Conservation (phyloP, 2,329 filamentous ascomycete species). For the Talaromyces atroroseus region DNA sequence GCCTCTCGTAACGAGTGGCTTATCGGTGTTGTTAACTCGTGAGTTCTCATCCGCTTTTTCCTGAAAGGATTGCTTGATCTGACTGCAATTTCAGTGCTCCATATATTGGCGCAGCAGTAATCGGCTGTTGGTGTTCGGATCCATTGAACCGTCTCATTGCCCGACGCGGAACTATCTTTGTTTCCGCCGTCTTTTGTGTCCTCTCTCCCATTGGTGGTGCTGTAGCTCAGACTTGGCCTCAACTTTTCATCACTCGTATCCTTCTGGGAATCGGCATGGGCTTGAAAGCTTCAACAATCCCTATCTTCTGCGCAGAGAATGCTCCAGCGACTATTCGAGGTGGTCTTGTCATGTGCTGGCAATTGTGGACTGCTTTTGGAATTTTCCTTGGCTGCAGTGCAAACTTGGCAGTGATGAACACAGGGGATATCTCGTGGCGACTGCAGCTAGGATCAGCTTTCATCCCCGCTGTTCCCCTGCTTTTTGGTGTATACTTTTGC, state of each 20-base stretch:
- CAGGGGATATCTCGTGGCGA: slow-evolving; percentile 57
- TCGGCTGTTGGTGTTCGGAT: slow-evolving; percentile 64
- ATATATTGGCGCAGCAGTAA: slow-evolving; percentile 48
- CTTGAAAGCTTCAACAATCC: slow-evolving; percentile 53
- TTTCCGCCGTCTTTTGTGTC: slow-evolving; percentile 59
- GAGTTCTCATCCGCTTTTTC: slow-evolving; percentile 32
- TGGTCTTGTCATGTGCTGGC: slow-evolving; percentile 53
- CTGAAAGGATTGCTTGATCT: background rate
- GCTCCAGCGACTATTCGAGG: slow-evolving; percentile 52
- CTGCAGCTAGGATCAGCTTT: slow-evolving; percentile 61
- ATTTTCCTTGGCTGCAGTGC: slow-evolving; percentile 63
- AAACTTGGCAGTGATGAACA: slow-evolving; percentile 59
- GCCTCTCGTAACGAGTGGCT: slow-evolving; percentile 50
- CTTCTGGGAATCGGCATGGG: slow-evolving; percentile 60
- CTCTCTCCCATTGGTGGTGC: slow-evolving; percentile 65
- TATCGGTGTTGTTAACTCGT: slow-evolving; percentile 61
- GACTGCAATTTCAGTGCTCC: slow-evolving; percentile 33
- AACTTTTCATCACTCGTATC: slow-evolving; percentile 53
- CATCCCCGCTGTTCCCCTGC: slow-evolving; percentile 58
- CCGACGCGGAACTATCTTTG: slow-evolving; percentile 60
- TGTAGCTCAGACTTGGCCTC: slow-evolving; percentile 53
- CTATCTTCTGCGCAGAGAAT: slow-evolving; percentile 53
- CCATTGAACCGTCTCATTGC: slow-evolving; percentile 55
- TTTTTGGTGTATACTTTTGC: slow-evolving; percentile 55
- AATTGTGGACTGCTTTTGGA: slow-evolving; percentile 53